phyloP scores from a whole-genome alignment of 352 stramenopile species.

The Globisporangium spinosum region DNA sequence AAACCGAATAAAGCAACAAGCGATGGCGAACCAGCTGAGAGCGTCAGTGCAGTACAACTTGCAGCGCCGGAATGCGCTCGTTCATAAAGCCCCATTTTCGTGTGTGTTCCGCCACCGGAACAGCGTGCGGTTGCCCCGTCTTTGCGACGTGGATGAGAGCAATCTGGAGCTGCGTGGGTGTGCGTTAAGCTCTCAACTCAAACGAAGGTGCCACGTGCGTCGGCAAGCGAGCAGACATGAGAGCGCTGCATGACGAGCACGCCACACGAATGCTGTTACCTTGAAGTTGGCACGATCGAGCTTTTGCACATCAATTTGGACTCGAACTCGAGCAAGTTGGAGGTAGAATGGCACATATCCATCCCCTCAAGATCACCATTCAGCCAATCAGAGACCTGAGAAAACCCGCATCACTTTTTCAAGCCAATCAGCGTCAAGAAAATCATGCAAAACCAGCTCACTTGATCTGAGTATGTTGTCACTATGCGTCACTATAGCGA shows the following conservation, averaged over 20 bases:
- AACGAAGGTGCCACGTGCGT: not conserved
- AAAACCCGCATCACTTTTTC: not conserved
- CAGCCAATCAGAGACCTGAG: not conserved
- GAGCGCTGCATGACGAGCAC: constrained; percentile 1
- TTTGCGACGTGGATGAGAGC: not conserved
- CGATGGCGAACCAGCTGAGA: not conserved
- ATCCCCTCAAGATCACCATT: constrained; percentile 4
- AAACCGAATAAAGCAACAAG: not conserved
- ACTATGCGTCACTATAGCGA: not conserved
- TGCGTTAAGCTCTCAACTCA: not conserved
- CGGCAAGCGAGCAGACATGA: not conserved
- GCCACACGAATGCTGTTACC: not conserved
- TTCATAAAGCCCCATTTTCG: not conserved
- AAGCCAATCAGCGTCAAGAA: not conserved
- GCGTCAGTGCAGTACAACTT: not conserved
- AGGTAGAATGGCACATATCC: not conserved
- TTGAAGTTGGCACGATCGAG: not conserved
- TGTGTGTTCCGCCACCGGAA: not conserved
- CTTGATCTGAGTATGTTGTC: not conserved
- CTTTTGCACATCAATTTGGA: not conserved
- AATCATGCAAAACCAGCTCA: not conserved
- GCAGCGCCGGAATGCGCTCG: not conserved
- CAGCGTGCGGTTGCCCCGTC: not conserved
- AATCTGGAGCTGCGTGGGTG: not conserved
- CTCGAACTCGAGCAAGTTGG: not conserved